phyloP scores from a whole-genome alignment of 352 stramenopile genomes.

The Phytopythium aichiense region DNA sequence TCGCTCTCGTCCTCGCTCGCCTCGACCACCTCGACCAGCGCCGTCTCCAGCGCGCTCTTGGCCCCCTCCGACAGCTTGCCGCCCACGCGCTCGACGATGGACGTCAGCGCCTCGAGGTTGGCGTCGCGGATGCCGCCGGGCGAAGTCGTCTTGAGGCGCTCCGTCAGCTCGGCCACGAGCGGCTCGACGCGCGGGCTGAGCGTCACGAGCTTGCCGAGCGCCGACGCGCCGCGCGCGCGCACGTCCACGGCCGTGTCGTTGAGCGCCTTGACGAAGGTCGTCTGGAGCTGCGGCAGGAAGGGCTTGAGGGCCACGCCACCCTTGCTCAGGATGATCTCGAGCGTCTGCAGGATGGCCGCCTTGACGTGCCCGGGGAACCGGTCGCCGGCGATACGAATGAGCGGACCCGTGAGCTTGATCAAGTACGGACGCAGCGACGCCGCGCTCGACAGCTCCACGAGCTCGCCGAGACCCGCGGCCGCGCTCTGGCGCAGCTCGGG shows the following conservation, averaged over 20 bases:
- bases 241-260: constrained; percentile 95
- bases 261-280: constrained; percentile 99
- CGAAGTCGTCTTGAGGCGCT: constrained; percentile 61
- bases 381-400: constrained; percentile 99
- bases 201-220: constrained; percentile 92
- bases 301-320: constrained; percentile 95
- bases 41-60: constrained; percentile 47
- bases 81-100: constrained; percentile 59
- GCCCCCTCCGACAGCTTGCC: constrained; percentile 63
- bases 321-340: constrained; percentile 96
- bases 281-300: constrained; percentile 99
- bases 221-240: constrained; percentile 85
- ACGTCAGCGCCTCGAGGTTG: constrained; percentile 67
- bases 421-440: constrained; percentile 93
- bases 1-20: constrained; percentile 42
- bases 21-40: constrained; percentile 63
- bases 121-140: constrained; percentile 66
- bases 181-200: constrained; percentile 95
- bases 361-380: constrained; percentile 98
- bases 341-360: constrained; percentile 96
- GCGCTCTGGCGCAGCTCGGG: constrained; percentile 88
- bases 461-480: constrained; percentile 94
- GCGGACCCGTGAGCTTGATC: constrained; percentile 96
- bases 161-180: constrained; percentile 94
- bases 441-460: constrained; percentile 91